These are phyloP conservation scores for Entomortierella lignicola DNA, from an alignment of 192 early-diverging fungal genomes.

Conservation along the genomic window DNA sequence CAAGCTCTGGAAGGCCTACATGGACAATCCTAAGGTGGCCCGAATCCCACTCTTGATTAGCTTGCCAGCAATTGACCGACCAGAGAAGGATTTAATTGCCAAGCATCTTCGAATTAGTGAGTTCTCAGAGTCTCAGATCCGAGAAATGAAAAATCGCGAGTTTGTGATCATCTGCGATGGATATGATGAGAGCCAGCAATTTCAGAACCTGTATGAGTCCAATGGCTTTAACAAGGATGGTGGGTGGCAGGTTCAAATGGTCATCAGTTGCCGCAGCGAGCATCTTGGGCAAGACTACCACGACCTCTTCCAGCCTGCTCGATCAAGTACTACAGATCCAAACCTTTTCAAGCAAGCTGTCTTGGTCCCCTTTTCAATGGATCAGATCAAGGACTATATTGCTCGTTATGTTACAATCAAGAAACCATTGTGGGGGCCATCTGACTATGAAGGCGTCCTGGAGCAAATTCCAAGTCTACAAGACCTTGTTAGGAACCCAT, in stretches of 20 bases:
- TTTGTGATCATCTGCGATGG: constrained; percentile 17
- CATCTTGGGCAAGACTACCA: neutral
- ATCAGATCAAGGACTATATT: constrained; percentile 4
- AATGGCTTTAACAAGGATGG: constrained; percentile 2
- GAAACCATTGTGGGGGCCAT: neutral
- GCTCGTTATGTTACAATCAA: neutral
- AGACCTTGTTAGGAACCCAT: neutral
- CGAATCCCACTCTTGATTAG: constrained; percentile 9
- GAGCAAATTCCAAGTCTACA: neutral
- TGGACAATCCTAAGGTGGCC: neutral
- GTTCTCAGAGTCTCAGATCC: neutral
- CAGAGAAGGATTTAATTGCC: constrained; percentile 2
- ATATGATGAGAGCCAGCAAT: constrained; percentile 10
- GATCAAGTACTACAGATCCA: neutral
- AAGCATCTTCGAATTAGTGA: neutral
- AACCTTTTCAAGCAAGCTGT: constrained; percentile 3
- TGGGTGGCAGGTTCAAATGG: constrained; percentile 5
- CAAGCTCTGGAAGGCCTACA: constrained; percentile 1
- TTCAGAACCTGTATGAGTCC: neutral
- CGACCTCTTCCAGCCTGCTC: neutral
- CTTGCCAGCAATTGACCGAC: constrained; percentile 3
- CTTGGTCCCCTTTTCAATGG: neutral
- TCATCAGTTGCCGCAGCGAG: constrained; percentile 10
- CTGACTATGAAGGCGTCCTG: neutral
- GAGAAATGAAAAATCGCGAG: neutral